A percentile compares a stretch with the other conserved stretches of the same genome.
Evolutionary conservation across 106 monocot genomes (phyloP).

Genomic region (Chionographis japonica): DNA sequence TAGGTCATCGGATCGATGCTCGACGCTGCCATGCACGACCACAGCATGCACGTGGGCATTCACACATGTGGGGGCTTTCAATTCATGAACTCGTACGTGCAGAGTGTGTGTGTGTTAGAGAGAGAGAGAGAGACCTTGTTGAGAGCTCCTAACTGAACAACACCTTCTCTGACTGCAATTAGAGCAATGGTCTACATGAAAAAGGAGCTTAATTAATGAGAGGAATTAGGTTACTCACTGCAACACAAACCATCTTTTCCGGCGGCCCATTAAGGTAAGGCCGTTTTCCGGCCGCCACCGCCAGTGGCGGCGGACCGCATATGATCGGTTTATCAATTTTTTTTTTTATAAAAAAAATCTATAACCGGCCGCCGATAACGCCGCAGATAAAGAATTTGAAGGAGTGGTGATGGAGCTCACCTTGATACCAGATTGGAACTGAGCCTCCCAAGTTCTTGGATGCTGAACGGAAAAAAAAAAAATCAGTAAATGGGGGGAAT

Average conservation of each 20-base stretch:
- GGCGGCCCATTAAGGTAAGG: too few relatives aligned
- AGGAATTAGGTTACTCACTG: background rate
- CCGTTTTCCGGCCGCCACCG: too few relatives aligned
- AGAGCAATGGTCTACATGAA: slow-evolving; percentile 88
- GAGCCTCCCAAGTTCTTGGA: slow-evolving; percentile 99
- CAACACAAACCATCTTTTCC: too few relatives aligned
- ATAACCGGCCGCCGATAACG: too few relatives aligned
- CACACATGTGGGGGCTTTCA: slow-evolving; percentile 4
- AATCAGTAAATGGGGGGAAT: background rate
- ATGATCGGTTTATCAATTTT: too few relatives aligned
- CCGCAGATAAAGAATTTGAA: too few relatives aligned
- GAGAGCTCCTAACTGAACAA: slow-evolving; percentile 82
- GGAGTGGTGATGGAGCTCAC: slow-evolving; percentile 15
- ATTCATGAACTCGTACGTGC: background rate
- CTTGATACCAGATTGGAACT: slow-evolving; percentile 98
- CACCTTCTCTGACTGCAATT: slow-evolving; percentile 94
- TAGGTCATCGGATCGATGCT: too few relatives aligned
- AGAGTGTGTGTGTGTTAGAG: background rate
- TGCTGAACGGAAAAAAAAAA: slow-evolving; percentile 44
- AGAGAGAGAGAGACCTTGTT: slow-evolving; percentile 61
- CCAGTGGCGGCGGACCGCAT: too few relatives aligned
- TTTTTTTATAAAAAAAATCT: too few relatives aligned
- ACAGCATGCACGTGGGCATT: background rate
- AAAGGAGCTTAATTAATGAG: background rate
- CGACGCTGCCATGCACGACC: background rate